Percentiles rank a stretch among this genome's conserved stretches.
Conservation (phyloP, 495 filamentous ascomycete genomes). For the Thermothielavioides terrestris region DNA sequence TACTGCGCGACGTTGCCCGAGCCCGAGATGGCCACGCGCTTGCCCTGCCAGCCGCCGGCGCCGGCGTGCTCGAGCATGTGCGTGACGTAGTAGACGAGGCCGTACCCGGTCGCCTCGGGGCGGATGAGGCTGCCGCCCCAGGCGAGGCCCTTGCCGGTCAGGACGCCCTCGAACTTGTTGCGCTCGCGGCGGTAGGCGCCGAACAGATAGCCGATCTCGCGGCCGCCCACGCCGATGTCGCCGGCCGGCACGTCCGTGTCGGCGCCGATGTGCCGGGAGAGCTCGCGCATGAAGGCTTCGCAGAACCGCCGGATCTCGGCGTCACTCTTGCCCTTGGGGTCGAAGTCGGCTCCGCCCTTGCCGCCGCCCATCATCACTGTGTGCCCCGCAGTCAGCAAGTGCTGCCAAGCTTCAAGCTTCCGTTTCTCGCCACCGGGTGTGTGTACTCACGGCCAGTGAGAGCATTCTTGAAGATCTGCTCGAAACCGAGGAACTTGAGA, state of each 20-base stretch:
- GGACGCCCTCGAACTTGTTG: slow-evolving; percentile 88
- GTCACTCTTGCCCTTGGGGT: slow-evolving; percentile 98
- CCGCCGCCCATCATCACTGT: slow-evolving; percentile 94
- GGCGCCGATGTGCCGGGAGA: slow-evolving; percentile 90
- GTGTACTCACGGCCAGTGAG: slow-evolving; percentile 75
- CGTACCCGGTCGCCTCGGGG: slow-evolving; percentile 94
- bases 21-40: slow-evolving; percentile 91
- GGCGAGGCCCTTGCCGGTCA: slow-evolving; percentile 88
- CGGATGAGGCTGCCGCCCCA: slow-evolving; percentile 95
- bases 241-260: slow-evolving; percentile 93
- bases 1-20: slow-evolving; percentile 98
- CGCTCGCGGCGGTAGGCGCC: slow-evolving; percentile 84
- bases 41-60: slow-evolving; percentile 79
- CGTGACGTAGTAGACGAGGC: slow-evolving; percentile 92
- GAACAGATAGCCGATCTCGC: slow-evolving; percentile 92
- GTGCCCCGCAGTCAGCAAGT: slow-evolving; percentile 18
- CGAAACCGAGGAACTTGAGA: slow-evolving; percentile 96
- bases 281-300: slow-evolving; percentile 88
- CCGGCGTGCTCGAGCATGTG: slow-evolving; percentile 94
- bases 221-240: slow-evolving; percentile 84
- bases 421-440: not conserved
- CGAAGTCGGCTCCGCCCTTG: slow-evolving; percentile 98
- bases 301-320: slow-evolving; percentile 98
- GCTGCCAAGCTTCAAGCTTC: not conserved
- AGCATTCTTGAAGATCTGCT: slow-evolving; percentile 99